phyloP scores from a whole-genome alignment of 1,139 yeast genomes.

The Scheffersomyces titani region DNA sequence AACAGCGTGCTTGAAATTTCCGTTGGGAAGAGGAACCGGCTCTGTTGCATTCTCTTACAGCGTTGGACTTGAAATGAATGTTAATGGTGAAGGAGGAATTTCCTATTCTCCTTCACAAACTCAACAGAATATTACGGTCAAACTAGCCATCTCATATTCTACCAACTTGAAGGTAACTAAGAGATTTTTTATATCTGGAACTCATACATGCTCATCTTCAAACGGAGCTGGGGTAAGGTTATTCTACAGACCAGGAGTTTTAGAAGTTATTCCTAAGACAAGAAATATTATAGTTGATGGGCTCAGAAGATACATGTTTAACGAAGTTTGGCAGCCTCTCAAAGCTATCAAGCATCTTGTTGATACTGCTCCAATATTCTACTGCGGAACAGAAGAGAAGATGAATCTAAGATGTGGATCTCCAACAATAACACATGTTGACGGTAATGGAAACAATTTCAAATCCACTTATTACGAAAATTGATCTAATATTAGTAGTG shows the following conservation, averaged over 20 bases:
- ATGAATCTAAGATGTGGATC: slow-evolving; percentile 16
- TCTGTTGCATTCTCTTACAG: slow-evolving; percentile 12
- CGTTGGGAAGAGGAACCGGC: slow-evolving; percentile 13
- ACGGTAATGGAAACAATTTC: slow-evolving; percentile 1
- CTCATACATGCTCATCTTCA: slow-evolving; percentile 14
- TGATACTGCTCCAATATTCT: slow-evolving; percentile 14
- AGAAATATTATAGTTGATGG: slow-evolving; percentile 11
- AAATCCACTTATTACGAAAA: neutral
- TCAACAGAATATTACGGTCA: neutral
- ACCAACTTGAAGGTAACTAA: slow-evolving; percentile 5
- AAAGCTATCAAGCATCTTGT: slow-evolving; percentile 10
- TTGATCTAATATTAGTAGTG: neutral
- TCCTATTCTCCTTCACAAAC: neutral
- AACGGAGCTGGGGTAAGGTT: slow-evolving; percentile 16
- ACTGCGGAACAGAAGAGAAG: slow-evolving; percentile 18
- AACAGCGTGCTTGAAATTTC: slow-evolving; percentile 18
- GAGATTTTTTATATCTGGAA: slow-evolving; percentile 11
- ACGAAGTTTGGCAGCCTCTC: slow-evolving; percentile 12
- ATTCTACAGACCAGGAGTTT: slow-evolving; percentile 15
- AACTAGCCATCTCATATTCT: slow-evolving; percentile 1
- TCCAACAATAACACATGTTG: neutral
- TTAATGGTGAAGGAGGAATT: neutral
- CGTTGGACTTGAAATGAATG: slow-evolving; percentile 7
- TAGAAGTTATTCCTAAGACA: slow-evolving; percentile 9
- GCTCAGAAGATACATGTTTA: slow-evolving; percentile 3